These are phyloP conservation scores for Suillus fuscotomentosus DNA, from an alignment of 768 basidiomycete genomes.

Conservation along the genomic window DNA sequence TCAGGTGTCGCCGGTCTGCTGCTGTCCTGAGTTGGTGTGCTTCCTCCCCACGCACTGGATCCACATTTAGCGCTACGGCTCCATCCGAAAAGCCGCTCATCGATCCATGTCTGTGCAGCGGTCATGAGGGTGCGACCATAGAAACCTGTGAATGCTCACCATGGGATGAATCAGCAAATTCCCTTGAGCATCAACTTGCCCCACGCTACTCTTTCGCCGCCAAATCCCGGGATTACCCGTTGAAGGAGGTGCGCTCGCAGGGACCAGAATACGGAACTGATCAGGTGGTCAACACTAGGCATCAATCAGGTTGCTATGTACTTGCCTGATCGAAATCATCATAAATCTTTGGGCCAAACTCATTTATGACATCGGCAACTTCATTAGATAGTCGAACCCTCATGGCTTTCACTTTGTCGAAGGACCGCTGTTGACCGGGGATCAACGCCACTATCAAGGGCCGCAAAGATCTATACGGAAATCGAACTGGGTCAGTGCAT, in stretches of 20 bases:
- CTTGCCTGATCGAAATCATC: conserved; percentile 82
- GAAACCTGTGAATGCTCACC: conserved; percentile 40
- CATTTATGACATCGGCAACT: conserved; percentile 79
- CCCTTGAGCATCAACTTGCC: conserved; percentile 84
- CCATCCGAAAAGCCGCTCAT: conserved; percentile 94
- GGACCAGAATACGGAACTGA: conserved; percentile 77
- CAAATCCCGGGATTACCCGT: conserved; percentile 71
- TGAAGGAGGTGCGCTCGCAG: conserved; percentile 81
- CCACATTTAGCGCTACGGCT: conserved; percentile 71
- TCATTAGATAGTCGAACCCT: conserved; percentile 79
- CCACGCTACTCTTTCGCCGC: conserved; percentile 76
- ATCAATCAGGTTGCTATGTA: conserved; percentile 1
- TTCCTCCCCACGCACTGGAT: conserved; percentile 85
- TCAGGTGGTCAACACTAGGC: conserved; percentile 4
- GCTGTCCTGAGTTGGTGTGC: conserved; percentile 50
- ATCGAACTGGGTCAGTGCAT: conserved; percentile 2
- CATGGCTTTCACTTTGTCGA: conserved; percentile 73
- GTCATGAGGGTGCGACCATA: conserved; percentile 2
- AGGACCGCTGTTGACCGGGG: conserved; percentile 82
- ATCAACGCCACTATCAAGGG: conserved; percentile 85
- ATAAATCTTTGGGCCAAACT: conserved; percentile 85
- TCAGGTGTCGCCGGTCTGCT: conserved; percentile 71
- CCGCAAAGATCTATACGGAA: conserved; percentile 69
- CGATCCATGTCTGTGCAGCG: conserved; percentile 69
- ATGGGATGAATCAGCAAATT: conserved; percentile 87